Evolutionary conservation across 208 protist species (phyloP).

Genomic region (Leptomonas pyrrhocoris): DNA sequence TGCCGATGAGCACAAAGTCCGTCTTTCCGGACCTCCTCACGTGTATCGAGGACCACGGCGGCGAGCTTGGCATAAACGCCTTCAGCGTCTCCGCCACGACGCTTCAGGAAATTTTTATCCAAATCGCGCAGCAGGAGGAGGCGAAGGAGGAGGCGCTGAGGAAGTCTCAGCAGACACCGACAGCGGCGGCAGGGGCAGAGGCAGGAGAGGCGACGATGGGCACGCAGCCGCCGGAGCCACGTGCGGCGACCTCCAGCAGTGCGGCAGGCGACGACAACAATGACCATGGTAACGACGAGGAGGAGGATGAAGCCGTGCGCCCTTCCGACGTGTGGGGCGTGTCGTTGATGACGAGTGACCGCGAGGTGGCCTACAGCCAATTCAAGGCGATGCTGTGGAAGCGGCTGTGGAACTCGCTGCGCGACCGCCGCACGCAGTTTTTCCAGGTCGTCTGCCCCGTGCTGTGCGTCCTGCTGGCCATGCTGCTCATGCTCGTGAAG

Average conservation of each 20-base stretch:
- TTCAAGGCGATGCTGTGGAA: conserved; percentile 67
- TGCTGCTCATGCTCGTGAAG: conserved; percentile 67
- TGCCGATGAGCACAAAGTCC: conserved; percentile 48
- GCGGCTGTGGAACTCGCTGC: conserved; percentile 54
- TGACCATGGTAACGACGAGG: not conserved
- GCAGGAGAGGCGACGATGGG: not conserved
- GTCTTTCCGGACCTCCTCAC: conserved; percentile 49
- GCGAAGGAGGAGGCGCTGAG: conserved; percentile 24
- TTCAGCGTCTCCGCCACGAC: conserved; percentile 72
- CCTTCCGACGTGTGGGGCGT: conserved; percentile 50
- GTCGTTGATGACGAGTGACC: conserved; percentile 21
- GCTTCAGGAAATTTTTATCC: conserved; percentile 81
- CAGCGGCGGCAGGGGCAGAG: not conserved
- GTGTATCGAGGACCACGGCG: conserved; percentile 39
- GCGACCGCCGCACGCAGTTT: conserved; percentile 71
- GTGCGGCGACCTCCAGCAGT: not conserved
- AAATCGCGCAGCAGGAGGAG: conserved; percentile 48
- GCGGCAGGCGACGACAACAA: not conserved
- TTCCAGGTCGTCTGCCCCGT: conserved; percentile 80
- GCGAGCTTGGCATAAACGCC: conserved; percentile 39
- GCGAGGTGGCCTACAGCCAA: conserved; percentile 40
- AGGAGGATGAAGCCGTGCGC: not conserved
- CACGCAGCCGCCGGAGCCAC: not conserved
- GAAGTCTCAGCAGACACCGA: not conserved
- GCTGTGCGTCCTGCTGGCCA: conserved; percentile 65